Evolutionary conservation across 345 rosid species (phyloP), one percentile per base, ranked within the genome.

Genomic region (Euphorbia pulcherrima): DNA sequence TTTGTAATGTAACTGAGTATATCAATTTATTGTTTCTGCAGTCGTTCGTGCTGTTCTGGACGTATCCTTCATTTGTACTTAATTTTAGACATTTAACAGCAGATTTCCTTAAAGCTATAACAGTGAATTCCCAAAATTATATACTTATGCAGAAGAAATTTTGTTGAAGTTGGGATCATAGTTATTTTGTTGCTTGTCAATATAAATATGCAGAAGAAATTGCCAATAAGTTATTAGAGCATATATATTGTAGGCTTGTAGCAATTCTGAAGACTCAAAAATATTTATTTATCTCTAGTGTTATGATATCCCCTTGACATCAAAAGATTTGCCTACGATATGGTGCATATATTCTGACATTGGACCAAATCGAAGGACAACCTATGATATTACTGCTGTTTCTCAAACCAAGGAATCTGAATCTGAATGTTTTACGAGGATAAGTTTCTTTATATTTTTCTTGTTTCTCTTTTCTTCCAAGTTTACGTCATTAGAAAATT

Each of bases 11-110:
- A 5, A 54, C 69, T 83, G 63, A 75, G 65, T 0, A 5, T 8
- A 7, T 76, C 39, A 71, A 33, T 66, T 74, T 48, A 58, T 6
- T 55, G 18, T 48, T 74, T 80, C 48, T 80, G 93, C 97, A 94
- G 99, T 94, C 99, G 17, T 94, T 94, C 56, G 99, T 91, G 90
- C 87, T 94, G 57, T 94, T 94, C 86, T 94, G 99, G 99, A 89
- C 99, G 97, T 94, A 91, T 91, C 95, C 95, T 86, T 86, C 69
- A 67, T 73, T 17, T 64, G 59, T 70, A 60, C 73, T 17, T 65
- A 57, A 37, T 67, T 69, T 59, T 9, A 68, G 30, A 60, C 40
- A 50, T n/a, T 30, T 50, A 48, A 33, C 56, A 16, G 33, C 0
- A 67, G 60, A 66, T 18, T 35, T 47, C 33, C 60, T 47, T 40